phyloP scores from a whole-genome alignment of 2,329 filamentous ascomycete species.

The Fusarium armeniacum region DNA sequence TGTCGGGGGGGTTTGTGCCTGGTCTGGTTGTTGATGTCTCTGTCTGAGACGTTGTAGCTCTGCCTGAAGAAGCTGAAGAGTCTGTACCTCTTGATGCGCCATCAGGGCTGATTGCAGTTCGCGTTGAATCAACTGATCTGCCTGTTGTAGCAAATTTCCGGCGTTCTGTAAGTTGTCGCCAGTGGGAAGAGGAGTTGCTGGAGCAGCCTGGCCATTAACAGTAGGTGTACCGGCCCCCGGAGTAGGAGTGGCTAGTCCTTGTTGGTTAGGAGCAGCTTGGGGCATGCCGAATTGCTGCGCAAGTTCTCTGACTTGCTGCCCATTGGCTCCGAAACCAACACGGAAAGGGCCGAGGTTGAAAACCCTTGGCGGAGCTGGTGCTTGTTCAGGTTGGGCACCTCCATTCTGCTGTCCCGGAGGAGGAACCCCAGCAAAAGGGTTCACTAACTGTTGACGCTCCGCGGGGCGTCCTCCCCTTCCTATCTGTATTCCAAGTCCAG shows the following conservation, averaged over 20 bases:
- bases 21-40: slow-evolving; percentile 57
- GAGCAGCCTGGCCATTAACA: slow-evolving; percentile 34
- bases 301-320: slow-evolving; percentile 74
- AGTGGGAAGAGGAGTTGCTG: slow-evolving; percentile 39
- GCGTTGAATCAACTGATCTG: slow-evolving; percentile 77
- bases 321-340: slow-evolving; percentile 82
- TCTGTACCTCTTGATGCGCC: slow-evolving; percentile 75
- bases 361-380: slow-evolving; percentile 66
- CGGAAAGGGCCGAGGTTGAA: slow-evolving; percentile 82
- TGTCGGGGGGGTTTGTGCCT: slow-evolving; percentile 40
- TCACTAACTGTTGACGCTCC: slow-evolving; percentile 47
- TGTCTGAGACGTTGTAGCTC: slow-evolving; percentile 77
- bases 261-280: slow-evolving; percentile 48
- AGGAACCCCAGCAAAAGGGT: slow-evolving; percentile 35
- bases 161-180: slow-evolving; percentile 61
- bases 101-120: slow-evolving; percentile 74
- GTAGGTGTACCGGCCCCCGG: slow-evolving; percentile 35
- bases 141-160: slow-evolving; percentile 71
- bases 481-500: slow-evolving; percentile 53
- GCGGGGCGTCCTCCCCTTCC: slow-evolving; percentile 46
- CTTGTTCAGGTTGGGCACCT: slow-evolving; percentile 42
- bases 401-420: slow-evolving; percentile 45
- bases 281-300: slow-evolving; percentile 72
- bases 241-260: slow-evolving; percentile 40
- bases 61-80: slow-evolving; percentile 75